Conservation (phyloP, 352 stramenopile species). For the Pythium plurisporium region DNA sequence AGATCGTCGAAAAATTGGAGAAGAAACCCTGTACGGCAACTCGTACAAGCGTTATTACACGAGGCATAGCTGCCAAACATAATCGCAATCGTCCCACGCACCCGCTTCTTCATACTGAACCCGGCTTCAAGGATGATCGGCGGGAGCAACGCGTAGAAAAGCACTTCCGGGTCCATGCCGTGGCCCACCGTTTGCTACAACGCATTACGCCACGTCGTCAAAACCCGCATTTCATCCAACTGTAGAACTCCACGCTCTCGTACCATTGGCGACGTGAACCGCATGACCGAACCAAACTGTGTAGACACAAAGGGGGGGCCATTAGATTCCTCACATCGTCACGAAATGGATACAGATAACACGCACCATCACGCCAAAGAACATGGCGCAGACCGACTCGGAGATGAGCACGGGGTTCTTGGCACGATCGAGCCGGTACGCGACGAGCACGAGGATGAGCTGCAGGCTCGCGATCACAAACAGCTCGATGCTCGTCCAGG, state of each 20-base stretch:
- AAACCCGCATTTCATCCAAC: no score
- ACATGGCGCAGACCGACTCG: constrained; percentile 77
- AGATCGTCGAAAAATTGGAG: constrained; percentile 84
- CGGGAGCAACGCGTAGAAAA: constrained; percentile 77
- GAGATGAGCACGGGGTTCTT: constrained; percentile 67
- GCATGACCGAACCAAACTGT: constrained; percentile 71
- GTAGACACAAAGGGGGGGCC: background rate
- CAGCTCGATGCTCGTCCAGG: constrained; percentile 69
- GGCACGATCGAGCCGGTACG: constrained; percentile 72
- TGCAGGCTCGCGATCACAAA: constrained; percentile 80
- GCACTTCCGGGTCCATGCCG: constrained; percentile 74
- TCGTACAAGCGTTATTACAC: no score
- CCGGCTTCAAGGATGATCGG: constrained; percentile 84
- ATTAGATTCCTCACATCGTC: background rate
- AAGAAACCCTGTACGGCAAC: constrained; percentile 85
- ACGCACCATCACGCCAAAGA: constrained; percentile 76
- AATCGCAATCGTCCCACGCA: constrained; percentile 20
- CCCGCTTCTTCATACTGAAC: constrained; percentile 87
- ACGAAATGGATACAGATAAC: no score
- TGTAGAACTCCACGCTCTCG: no score
- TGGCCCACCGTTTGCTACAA: constrained; percentile 73
- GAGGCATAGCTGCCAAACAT: no score
- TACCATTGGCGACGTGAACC: constrained; percentile 80
- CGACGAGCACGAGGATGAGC: constrained; percentile 73
- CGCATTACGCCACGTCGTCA: background rate